Conservation (phyloP, 1,284 basidiomycete species). For the Caloboletus firmus region DNA sequence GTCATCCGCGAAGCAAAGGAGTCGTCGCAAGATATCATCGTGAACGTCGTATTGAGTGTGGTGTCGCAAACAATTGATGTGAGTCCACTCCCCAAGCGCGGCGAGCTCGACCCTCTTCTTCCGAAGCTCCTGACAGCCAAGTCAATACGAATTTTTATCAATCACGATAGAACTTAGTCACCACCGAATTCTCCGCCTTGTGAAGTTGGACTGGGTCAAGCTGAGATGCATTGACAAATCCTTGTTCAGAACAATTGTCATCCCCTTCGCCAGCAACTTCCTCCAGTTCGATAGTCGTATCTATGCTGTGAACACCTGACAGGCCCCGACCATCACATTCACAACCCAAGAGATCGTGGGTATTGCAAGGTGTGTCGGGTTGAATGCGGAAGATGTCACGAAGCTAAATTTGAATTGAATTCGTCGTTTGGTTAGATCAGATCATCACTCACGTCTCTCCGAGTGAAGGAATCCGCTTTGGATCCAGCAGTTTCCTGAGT, state of each 20-base stretch:
- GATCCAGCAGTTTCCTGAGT: conserved; percentile 48
- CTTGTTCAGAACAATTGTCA: conserved; percentile 38
- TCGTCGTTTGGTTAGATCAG: background rate
- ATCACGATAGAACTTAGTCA: conserved; percentile 29
- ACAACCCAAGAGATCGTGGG: conserved; percentile 86
- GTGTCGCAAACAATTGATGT: conserved; percentile 69
- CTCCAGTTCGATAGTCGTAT: conserved; percentile 6
- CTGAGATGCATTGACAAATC: conserved; percentile 76
- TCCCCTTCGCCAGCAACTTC: conserved; percentile 26
- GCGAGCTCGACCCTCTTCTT: conserved; percentile 80
- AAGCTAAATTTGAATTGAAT: conserved; percentile 48
- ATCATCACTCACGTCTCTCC: conserved; percentile 69
- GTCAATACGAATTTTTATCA: background rate
- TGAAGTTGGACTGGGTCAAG: conserved; percentile 49
- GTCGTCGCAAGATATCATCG: conserved; percentile 60
- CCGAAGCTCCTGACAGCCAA: conserved; percentile 53
- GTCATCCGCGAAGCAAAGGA: conserved; percentile 38
- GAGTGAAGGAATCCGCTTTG: conserved; percentile 83
- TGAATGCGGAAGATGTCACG: conserved; percentile 91
- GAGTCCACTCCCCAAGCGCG: conserved; percentile 85
- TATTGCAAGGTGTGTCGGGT: conserved; percentile 80
- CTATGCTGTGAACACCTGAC: conserved; percentile 21
- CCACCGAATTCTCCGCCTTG: conserved; percentile 56
- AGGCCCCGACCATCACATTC: conserved; percentile 49
- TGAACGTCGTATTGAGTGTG: conserved; percentile 50